Base-by-base conservation (phyloP, 2,329 filamentous ascomycete genomes). In the Plenodomus biglobosus region DNA sequence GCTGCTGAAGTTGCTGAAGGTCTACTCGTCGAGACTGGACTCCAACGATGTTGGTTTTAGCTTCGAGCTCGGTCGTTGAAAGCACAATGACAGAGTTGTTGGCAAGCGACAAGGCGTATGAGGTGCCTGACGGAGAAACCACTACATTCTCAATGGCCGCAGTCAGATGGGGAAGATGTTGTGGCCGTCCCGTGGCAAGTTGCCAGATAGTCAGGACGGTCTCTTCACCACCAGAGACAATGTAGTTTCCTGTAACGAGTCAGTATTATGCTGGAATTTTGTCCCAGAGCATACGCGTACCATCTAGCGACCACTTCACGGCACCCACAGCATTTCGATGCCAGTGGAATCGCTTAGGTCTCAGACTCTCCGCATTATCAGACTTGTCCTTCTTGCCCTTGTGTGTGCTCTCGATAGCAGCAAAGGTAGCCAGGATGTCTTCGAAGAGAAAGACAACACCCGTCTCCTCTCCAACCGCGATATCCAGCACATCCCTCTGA, bases 121-220 rank as follows among this genome's bases (percentile, higher is more conserved):
- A 86, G 34, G 89, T 83, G 5, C 94, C 92, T 16, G 77, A 79
- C 0, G 86, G 81, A 15, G 92, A 96, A 27, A 99, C 83, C 3
- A 88, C 85, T 37, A 99, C 82, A 60, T 88, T 90, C 68, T 94
- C 87, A 30, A 99, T 88, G 20, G 85, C 84, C 5, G 90, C 88
- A 19, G 88, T 87, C 48, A 99, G 79, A 79, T 97, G 91, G n/a
- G 94, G 94, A 21, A 99, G 76, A 65, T 86, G 90, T 65, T 94
- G 87, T 63, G 84, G 85, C 67, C 86, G 86, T 54, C 85, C 85
- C 0, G 92, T 96, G 58, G 95, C 89, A 48, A 96, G 78, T 73
- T 99, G 94, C 92, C 92, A 97, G 24, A 96, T 77, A 8, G 96
- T 89, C 36, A 99, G 78, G 17, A 90, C 88, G 7, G 90, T 92